Evolutionary conservation across 768 basidiomycete genomes (phyloP).

Genomic region (Rhizopogon vesiculosus): DNA sequence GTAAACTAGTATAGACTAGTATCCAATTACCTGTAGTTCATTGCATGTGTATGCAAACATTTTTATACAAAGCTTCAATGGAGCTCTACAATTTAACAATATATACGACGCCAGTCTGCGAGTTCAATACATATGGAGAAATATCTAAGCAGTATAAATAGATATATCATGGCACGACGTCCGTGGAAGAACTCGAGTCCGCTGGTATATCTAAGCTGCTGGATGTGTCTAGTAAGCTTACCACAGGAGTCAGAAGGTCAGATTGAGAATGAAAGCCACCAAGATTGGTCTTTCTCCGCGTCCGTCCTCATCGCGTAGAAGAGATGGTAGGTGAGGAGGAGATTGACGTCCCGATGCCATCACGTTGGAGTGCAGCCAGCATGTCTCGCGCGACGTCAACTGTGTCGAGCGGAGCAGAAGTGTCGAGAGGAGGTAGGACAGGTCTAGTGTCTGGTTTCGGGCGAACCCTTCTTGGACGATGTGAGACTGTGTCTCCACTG

Average conservation of each 20-base stretch:
- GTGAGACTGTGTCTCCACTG: slow-evolving; percentile 60
- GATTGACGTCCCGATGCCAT: slow-evolving; percentile 52
- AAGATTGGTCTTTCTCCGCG: slow-evolving; percentile 19
- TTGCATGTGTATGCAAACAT: too few species aligned
- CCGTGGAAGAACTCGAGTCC: slow-evolving; percentile 20
- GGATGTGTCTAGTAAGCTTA: slow-evolving; percentile 20
- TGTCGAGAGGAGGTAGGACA: slow-evolving; percentile 10
- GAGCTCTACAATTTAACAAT: too few species aligned
- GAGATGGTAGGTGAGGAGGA: slow-evolving; percentile 45
- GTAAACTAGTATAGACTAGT: too few species aligned
- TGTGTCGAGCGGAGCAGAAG: slow-evolving; percentile 27
- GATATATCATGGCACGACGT: slow-evolving; percentile 21
- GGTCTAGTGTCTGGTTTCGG: slow-evolving; percentile 33
- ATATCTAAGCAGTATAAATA: slow-evolving; percentile 17
- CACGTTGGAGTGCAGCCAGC: slow-evolving; percentile 68
- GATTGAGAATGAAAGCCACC: slow-evolving; percentile 32
- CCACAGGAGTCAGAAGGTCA: slow-evolving; percentile 18
- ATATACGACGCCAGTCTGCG: slow-evolving; percentile 42
- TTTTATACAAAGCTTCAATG: too few species aligned
- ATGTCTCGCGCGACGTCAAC: slow-evolving; percentile 68
- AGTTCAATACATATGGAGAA: slow-evolving; percentile 44
- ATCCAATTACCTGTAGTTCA: too few species aligned
- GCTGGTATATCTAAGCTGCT: slow-evolving; percentile 22
- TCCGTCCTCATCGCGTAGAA: slow-evolving; percentile 22
- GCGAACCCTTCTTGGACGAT: slow-evolving; percentile 48